Evolutionary conservation across 345 rosid genomes (phyloP).

Genomic region (Capsella bursapastoris): DNA sequence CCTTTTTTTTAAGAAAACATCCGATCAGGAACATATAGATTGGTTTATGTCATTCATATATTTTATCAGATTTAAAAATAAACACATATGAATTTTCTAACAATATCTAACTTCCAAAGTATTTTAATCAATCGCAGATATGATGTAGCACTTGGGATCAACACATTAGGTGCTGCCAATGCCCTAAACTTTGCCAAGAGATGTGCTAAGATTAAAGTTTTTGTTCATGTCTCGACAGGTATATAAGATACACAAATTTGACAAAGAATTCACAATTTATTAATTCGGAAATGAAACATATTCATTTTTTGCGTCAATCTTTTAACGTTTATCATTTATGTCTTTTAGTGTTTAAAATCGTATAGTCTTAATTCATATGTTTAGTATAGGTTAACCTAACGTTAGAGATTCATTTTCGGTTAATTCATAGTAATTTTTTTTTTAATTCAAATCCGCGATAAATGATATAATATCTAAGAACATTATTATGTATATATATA

Average conservation of each 20-base stretch:
- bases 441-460: not conserved
- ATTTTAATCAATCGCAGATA: conserved; percentile 24
- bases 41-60: not conserved
- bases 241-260: not conserved
- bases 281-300: not conserved
- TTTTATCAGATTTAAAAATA: not conserved
- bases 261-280: not conserved
- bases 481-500: conserved; percentile 31
- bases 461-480: not conserved
- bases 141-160: conserved; percentile 61
- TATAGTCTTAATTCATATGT: not conserved
- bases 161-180: conserved; percentile 58
- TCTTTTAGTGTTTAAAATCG: not conserved
- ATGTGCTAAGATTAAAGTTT: conserved; percentile 49
- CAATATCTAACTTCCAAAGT: not conserved
- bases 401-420: not conserved
- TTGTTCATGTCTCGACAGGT: conserved; percentile 81
- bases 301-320: not conserved
- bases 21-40: not conserved
- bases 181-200: conserved; percentile 59
- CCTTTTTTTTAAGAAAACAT: not conserved
- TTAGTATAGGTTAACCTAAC: not conserved
- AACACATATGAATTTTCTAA: not conserved
- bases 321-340: not conserved
- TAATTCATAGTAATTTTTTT: too few species aligned